Base-by-base conservation (phyloP, 2,329 filamentous ascomycete species). In the Teratosphaeria zuluensis region DNA sequence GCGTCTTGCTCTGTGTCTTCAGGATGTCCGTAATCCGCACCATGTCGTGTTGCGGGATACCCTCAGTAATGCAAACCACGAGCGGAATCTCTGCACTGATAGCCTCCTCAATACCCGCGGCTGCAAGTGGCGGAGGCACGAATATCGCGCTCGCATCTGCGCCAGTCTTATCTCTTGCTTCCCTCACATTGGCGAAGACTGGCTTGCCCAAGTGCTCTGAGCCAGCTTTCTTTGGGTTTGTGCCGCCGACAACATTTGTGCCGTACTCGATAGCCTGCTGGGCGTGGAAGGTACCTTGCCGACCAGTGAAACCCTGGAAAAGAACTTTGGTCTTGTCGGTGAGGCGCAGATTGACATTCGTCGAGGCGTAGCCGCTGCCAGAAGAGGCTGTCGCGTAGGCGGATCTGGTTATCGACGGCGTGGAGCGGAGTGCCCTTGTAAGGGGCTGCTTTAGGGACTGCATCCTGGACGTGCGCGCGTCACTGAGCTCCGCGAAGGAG, bases 21-120 rank as follows among this genome's bases (percentile, higher is more conserved):
- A 99, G 84, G 77, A 97, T 96, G 76, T 91, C 86, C 75, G 94
- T 96, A 77, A 97, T 96, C 80, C 92, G 91, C 70, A 97, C 91
- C 94, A 99, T 99, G 80, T 99, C 92, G 77, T 96, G 91, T 79
- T 96, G 92, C 68, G 92, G 92, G 70, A 96, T 96, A 74, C 92
- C 92, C 82, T 97, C 92, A 62, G 92, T 97, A 72, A 97, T 97
- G 77, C 92, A 96, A 71, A 99, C 94, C 69, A 95, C 89, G 63
- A 99, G 85, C 65, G 91, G 90, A 61, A 99, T 87, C 80, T 99
- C 94, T 67, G 94, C 94, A 68, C 82, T 80, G 72, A 99, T 86
- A 68, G 94, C 94, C 80, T 99, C 94, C 79, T 97, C 92, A 69
- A 99, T 99, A 84, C 92, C 88, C 69, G 86, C 87, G 64, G 94